Evolutionary conservation across 768 basidiomycete species (phyloP).

Genomic region (Russula earlei): DNA sequence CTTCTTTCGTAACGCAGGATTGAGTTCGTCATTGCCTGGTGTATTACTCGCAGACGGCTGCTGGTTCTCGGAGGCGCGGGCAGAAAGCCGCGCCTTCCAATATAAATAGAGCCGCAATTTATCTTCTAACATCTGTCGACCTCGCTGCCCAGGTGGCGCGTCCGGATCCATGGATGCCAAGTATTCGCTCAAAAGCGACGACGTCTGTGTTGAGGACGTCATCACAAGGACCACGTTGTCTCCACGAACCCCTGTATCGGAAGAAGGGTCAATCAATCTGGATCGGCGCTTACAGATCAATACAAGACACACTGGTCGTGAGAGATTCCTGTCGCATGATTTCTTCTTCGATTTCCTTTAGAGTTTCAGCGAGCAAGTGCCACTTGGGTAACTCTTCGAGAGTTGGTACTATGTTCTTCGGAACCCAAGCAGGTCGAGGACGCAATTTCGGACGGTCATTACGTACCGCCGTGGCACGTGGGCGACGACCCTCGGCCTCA

Average conservation of each 20-base stretch:
- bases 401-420: constrained; percentile 71
- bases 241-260: constrained; percentile 33
- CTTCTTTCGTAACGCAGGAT: constrained; percentile 71
- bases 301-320: constrained; percentile 19
- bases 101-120: constrained; percentile 65
- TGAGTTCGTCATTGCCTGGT: constrained; percentile 34
- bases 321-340: constrained; percentile 51
- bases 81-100: constrained; percentile 58
- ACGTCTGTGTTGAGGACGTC: constrained; percentile 72
- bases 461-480: constrained; percentile 10
- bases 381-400: constrained; percentile 96
- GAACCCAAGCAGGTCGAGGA: constrained; percentile 51
- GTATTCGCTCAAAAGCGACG: constrained; percentile 69
- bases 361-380: constrained; percentile 71
- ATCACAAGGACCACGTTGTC: constrained; percentile 80
- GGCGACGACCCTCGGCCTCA: constrained; percentile 41
- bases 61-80: constrained; percentile 31
- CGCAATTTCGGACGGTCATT: constrained; percentile 16
- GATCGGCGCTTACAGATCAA: not conserved
- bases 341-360: constrained; percentile 87
- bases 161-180: constrained; percentile 54
- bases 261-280: not conserved
- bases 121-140: constrained; percentile 68
- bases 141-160: constrained; percentile 51
- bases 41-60: constrained; percentile 23